Base-by-base conservation (phyloP, 2,329 filamentous ascomycete species). In the Penicillium sp. region DNA sequence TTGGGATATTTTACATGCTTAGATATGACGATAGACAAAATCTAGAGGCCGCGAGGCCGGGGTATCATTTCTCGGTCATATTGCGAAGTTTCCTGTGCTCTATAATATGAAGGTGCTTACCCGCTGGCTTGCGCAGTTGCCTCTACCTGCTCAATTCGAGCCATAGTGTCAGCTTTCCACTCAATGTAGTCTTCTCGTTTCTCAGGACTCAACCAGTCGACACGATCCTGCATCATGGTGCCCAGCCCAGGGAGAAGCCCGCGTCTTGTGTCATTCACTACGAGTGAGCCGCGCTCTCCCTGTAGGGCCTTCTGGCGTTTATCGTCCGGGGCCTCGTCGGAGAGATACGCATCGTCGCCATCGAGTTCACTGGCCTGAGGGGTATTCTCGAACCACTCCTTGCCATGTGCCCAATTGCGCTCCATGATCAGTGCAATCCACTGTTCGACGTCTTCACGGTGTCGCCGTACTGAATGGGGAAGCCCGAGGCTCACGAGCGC, bases 381-480 rank as follows among this genome's bases (percentile, higher is more conserved):
- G 48, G 83, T 82, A 66, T 90, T 87, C 30, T 82, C 77, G 63
- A 91, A 91, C 90, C 90, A 92, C 69, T 91, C 88, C 56, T 84
- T 74, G 4, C 74, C 89, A 83, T 85, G 82, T 19, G 84, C 77
- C 80, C 82, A 85, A 2, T 74, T 74, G 23, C 78, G 74, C 21
- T 75, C 72, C 66, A 77, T 84, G 47, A 91, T 83, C 60, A 85
- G 78, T 21, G 84, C 75, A 62, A 91, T 83, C 65, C 89, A 90
- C 2, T 79, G 77, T 63, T 91, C 86, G 44, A 92, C 83, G 41
- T 89, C 85, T 55, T 74, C 75, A 11, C 74, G 73, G 59, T 77
- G 72, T 21, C 67, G 64, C 51, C 80, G 79, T 15, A 82, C 71
- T 17, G 78, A 82, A 7, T 84, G 68, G 1, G 79, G 67, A 7